Evolutionary conservation across 2,329 filamentous ascomycete genomes (phyloP), one percentile per base, ranked within the genome.

Genomic region (Calonectria hawksworthii): DNA sequence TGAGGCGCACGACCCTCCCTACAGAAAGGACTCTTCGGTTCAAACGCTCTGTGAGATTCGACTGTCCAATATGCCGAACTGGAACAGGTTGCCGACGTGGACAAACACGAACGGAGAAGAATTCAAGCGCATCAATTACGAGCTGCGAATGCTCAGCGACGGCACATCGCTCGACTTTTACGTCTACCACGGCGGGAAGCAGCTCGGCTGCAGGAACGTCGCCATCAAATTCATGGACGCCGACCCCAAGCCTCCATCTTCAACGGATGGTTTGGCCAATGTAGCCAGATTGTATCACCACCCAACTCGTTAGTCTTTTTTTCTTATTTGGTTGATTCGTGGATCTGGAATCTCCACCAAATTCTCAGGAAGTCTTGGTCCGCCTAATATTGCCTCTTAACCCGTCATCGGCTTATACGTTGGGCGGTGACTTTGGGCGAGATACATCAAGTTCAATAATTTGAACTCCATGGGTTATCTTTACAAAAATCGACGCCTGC

Each of bases 161-260:
- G 82, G 81, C 0, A 56, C 70, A 3, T 79, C 76, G 2, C 65
- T 83, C 7, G 81, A 83, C 8, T 81, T 84, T 50, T 52, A 75
- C 0, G 51, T 83, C 1, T 73, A 74, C 26, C 68, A 81, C 14
- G 68, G 77, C 4, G 75, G 72, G 2, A 75, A 76, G n/a, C 74
- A 66, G 0, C 50, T 84, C 5, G 81, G 75, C 1, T 68, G 72
- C 1, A 61, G 79, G 28, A 79, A 79, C 34, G 76, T 84, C 3
- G 56, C 50, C 0, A 74, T 83, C 11, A 73, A 80, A 2, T 80
- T 82, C 34, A 63, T 54, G 18, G 64, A 68, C 16, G 32, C 23
- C 47, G 30, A 66, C 16, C 2, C 26, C 26, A 44, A 44, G 61
- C 3, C 38, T 32, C 16, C 11, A 3, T 7, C 51, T 16, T 32